These are phyloP conservation scores for Phlebiopsis flavidoalba DNA, from an alignment of 768 basidiomycete genomes.

Conservation along the genomic window DNA sequence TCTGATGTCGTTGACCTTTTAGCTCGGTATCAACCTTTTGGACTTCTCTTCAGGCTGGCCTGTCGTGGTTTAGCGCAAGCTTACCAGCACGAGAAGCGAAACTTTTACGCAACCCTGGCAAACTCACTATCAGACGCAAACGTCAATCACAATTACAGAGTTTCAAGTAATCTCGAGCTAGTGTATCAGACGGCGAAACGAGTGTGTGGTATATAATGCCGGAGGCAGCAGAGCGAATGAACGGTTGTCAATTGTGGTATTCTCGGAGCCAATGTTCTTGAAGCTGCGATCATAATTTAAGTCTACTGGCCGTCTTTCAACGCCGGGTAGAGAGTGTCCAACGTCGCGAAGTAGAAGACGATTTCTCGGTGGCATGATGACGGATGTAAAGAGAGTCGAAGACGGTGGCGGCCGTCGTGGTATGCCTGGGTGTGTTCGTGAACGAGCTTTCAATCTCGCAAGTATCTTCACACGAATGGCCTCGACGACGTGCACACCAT, in stretches of 20 bases:
- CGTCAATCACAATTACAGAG: no score
- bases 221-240: no score
- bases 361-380: neutral
- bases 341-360: neutral
- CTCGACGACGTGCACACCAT: neutral
- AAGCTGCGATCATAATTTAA: no score
- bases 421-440: neutral
- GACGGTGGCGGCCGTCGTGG: neutral
- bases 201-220: no score
- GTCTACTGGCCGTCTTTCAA: no score
- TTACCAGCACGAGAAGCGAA: no score
- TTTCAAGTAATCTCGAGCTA: no score
- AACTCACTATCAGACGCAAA: no score
- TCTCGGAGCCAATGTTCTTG: no score
- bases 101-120: no score
- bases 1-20: neutral
- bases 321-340: neutral
- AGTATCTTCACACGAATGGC: neutral
- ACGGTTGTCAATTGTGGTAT: no score
- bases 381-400: neutral
- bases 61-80: slow-evolving; percentile 9
- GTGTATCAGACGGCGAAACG: no score
- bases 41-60: slow-evolving; percentile 31
- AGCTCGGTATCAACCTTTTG: slow-evolving; percentile 28
- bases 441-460: neutral